Conservation (phyloP, 2,329 filamentous ascomycete species). For the Talaromyces sp. region DNA sequence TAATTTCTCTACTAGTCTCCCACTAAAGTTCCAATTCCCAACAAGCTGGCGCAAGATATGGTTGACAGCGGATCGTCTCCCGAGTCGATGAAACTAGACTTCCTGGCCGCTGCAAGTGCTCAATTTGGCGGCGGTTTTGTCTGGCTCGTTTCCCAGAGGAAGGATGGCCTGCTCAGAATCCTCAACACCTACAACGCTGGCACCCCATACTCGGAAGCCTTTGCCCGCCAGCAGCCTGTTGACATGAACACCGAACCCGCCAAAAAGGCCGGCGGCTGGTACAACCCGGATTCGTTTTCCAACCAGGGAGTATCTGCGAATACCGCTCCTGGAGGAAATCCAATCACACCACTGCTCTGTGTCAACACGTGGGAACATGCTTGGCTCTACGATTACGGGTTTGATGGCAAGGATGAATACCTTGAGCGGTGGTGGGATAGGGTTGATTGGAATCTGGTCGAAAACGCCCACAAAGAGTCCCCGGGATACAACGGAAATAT, state of each 20-base stretch:
- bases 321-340: constrained; percentile 35
- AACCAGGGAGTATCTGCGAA: constrained; percentile 21
- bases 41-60: constrained; percentile 55
- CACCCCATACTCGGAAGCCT: constrained; percentile 77
- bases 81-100: constrained; percentile 72
- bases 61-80: constrained; percentile 71
- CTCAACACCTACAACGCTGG: constrained; percentile 89
- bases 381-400: constrained; percentile 77
- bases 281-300: neutral
- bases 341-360: constrained; percentile 74
- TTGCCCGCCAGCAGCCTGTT: constrained; percentile 63
- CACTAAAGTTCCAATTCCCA: constrained; percentile 48
- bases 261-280: constrained; percentile 17
- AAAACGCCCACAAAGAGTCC: constrained; percentile 37
- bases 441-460: constrained; percentile 79
- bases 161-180: constrained; percentile 54
- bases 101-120: constrained; percentile 71
- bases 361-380: constrained; percentile 96
- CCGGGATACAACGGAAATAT: constrained; percentile 4
- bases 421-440: constrained; percentile 79
- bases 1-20: constrained; percentile 27
- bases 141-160: constrained; percentile 71
- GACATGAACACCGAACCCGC: constrained; percentile 41
- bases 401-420: constrained; percentile 69
- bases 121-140: constrained; percentile 98